Base-by-base conservation (phyloP, 2,329 filamentous ascomycete species). In the Dothistroma pini region DNA sequence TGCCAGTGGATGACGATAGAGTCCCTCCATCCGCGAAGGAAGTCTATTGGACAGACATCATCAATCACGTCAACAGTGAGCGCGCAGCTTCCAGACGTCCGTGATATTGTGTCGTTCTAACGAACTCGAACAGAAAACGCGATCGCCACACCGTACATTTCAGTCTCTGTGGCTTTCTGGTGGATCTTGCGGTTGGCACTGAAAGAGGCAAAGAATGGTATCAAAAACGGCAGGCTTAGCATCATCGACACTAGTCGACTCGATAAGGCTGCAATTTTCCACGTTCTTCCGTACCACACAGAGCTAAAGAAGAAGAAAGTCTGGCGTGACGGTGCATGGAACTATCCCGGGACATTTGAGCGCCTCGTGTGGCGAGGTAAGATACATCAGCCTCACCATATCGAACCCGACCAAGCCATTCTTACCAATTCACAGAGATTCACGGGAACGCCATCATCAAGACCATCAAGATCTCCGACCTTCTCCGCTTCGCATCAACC, bases 271-370 rank as follows among this genome's bases (percentile, higher is more conserved):
- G 35, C 35, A 3, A 52, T 66, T 12, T 63, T 61, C 29, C 54
- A 62, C 35, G 44, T 29, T 2, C 21, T 2, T n/a, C 62, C 62
- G 5, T 62, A 48, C 29, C 58, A 60, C 25, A 47, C 29, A 4
- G 54, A 63, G 38, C 41, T 60, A 16, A 57, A 53, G 32, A 51
- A 59, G 12, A 60, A 56, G 35, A 44, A 9, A 1, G 21, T 31
- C 0, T 64, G 52, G 25, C 22, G 2, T n/a, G 32, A 57, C 9
- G 59, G 62, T 1, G 60, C 59, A 4, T 59, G 54, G 38, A 29
- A 47, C 0, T 67, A 67, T 47, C 16, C 25, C 4, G 65, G 63
- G 6, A 64, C 47, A 0, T 48, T 63, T 25, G 65, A 67, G 38
- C 63, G 59, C 22, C 54, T 67, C 2, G 53, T 67, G 3, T 64